phyloP scores from a whole-genome alignment of 148 eudicot species.

The Bassia scoparia region DNA sequence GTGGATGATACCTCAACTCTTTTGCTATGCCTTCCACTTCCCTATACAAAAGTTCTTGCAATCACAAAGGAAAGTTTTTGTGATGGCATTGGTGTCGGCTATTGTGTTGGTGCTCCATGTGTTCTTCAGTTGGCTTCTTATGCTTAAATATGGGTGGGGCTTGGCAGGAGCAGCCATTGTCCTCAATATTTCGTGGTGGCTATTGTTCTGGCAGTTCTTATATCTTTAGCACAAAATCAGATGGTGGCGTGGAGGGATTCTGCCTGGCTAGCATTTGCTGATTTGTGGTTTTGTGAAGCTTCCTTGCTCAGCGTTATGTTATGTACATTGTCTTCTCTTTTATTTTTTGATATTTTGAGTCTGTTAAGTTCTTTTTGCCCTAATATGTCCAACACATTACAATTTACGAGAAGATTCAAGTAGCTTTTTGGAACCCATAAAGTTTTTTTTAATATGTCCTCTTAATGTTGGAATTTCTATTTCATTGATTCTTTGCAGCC shows the following conservation, averaged over 20 bases:
- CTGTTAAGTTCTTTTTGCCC: not conserved
- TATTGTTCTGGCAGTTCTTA: constrained; percentile 53
- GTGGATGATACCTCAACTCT: constrained; percentile 75
- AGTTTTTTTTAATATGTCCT: not conserved
- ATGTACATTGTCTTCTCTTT: constrained; percentile 32
- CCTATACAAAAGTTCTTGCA: constrained; percentile 84
- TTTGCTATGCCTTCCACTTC: constrained; percentile 65
- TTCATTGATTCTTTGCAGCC: constrained; percentile 39
- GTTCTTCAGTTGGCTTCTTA: constrained; percentile 58
- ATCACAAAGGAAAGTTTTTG: constrained; percentile 69
- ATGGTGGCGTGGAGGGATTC: constrained; percentile 83
- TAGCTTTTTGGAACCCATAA: not conserved
- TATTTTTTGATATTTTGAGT: not conserved
- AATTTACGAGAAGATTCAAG: not conserved
- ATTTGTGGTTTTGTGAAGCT: constrained; percentile 71
- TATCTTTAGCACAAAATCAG: constrained; percentile 56
- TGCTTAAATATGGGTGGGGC: constrained; percentile 61
- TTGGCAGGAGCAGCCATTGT: constrained; percentile 62
- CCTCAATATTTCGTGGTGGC: constrained; percentile 77
- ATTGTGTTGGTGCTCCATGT: constrained; percentile 53
- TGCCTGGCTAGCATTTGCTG: constrained; percentile 62
- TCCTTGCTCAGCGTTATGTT: constrained; percentile 83
- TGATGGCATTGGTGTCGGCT: constrained; percentile 55
- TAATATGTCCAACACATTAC: not conserved
- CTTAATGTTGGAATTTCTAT: not conserved